These are phyloP conservation scores for Poa pratensis DNA, from an alignment of 176 grass and related monocot genomes.

Conservation along the genomic window DNA sequence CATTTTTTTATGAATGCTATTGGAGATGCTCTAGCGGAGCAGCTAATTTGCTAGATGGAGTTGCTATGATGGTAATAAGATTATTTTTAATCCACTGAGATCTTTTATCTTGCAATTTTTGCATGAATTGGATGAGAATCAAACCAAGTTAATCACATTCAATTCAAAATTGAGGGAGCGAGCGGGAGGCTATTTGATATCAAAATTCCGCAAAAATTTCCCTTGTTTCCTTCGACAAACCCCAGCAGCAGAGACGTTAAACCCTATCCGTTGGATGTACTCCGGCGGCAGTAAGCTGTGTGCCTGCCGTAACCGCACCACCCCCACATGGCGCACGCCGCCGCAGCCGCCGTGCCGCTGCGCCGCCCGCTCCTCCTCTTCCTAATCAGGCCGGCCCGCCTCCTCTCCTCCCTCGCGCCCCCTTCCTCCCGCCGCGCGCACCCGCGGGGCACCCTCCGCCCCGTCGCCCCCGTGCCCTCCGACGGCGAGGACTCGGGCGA, in stretches of 20 bases:
- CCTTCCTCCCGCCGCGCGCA: not conserved
- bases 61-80: too few species aligned
- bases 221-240: not conserved
- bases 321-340: constrained; percentile 43
- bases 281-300: not conserved
- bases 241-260: not conserved
- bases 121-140: too few species aligned
- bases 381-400: constrained; percentile 14
- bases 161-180: too few species aligned
- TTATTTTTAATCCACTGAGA: too few species aligned
- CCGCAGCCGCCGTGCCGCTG: constrained; percentile 40
- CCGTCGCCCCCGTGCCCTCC: constrained; percentile 32
- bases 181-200: not conserved
- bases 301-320: not conserved
- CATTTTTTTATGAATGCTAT: too few species aligned
- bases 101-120: too few species aligned
- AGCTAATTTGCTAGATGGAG: too few species aligned
- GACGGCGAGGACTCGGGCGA: constrained; percentile 51
- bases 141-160: too few species aligned
- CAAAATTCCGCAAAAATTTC: not conserved
- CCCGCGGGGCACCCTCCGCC: constrained; percentile 46
- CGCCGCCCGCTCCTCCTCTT: constrained; percentile 49
- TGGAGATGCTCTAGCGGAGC: too few species aligned
- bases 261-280: constrained; percentile 4
- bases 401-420: constrained; percentile 44